Evolutionary conservation across 495 filamentous ascomycete species (phyloP), one percentile per base, ranked within the genome.

Genomic region (Stereocaulon alpinum): DNA sequence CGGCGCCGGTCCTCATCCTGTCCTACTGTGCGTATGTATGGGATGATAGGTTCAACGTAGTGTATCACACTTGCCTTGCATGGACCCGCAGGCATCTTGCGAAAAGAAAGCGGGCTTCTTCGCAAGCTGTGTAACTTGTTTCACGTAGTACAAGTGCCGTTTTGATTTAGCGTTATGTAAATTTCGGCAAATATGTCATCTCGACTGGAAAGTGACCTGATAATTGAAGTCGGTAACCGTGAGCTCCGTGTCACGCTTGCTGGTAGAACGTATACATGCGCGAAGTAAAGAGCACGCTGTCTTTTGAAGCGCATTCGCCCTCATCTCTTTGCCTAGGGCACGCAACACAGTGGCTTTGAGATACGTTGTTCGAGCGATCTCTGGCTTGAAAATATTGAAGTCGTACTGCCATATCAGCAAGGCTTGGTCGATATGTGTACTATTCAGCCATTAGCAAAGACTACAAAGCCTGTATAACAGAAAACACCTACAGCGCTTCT

Each of bases 351-450:
- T 58, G 2, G 56, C 65, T 30, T 67, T 64, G 14, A 64, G 49
- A 48, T 67, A 70, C 17, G 67, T 63, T 32, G 67, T 67, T 18
- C 68, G 59, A 43, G 66, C 67, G 20, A 66, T 66, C 55, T 70
- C 67, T 12, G 59, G 55, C 49, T 65, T 64, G 45, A 64, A 59
- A 1, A 53, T 52, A 22, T 60, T 42, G 6, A 59, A 42, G 40
- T 68, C 64, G n/a, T 64, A 42, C 10, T 59, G 48, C 58, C 64
- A 70, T 34, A 66, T 54, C 2, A 63, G 56, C 9, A 70, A 29
- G 9, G 68, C 66, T 45, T 34, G 63, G 32, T 70, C 63, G 30
- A 70, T 63, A 55, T 68, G 57, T 11, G 24, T 18, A 40, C 60
- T 68, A 53, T 12, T 37, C 9, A 20, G 22, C 27, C 17, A 1